Evolutionary conservation across 2,329 filamentous ascomycete genomes (phyloP).

Genomic region (Hymenoscyphus salicellus): DNA sequence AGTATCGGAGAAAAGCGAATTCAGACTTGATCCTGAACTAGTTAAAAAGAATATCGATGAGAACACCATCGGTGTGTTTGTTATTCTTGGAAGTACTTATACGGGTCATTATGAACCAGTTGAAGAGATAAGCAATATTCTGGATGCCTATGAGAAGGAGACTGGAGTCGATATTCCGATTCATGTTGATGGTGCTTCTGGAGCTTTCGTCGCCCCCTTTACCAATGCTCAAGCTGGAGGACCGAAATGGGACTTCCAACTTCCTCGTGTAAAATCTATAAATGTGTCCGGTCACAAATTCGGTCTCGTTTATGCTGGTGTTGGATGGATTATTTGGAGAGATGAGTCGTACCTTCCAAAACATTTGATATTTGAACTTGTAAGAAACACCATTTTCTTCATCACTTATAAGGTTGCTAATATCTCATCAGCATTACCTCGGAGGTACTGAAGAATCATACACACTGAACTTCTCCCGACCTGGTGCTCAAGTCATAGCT

Average conservation of each 20-base stretch:
- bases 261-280: slow-evolving; percentile 63
- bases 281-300: slow-evolving; percentile 64
- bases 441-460: slow-evolving; percentile 69
- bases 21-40: slow-evolving; percentile 59
- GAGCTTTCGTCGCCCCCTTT: slow-evolving; percentile 61
- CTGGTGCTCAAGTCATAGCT: slow-evolving; percentile 65
- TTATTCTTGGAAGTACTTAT: slow-evolving; percentile 69
- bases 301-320: slow-evolving; percentile 62
- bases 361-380: slow-evolving; percentile 65
- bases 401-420: background rate
- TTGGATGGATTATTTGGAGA: slow-evolving; percentile 70
- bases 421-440: slow-evolving; percentile 50
- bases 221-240: slow-evolving; percentile 54
- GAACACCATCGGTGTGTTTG: slow-evolving; percentile 74
- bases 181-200: slow-evolving; percentile 61
- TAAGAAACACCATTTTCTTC: slow-evolving; percentile 37
- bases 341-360: slow-evolving; percentile 63
- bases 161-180: slow-evolving; percentile 66
- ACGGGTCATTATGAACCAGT: slow-evolving; percentile 73
- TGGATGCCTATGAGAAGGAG: slow-evolving; percentile 60
- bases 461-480: slow-evolving; percentile 70
- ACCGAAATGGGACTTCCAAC: slow-evolving; percentile 60
- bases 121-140: slow-evolving; percentile 61
- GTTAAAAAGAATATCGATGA: slow-evolving; percentile 68
- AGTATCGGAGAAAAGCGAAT: slow-evolving; percentile 59